Conservation (phyloP, 176 grass and related monocot genomes). For the Dactylis glomerata region DNA sequence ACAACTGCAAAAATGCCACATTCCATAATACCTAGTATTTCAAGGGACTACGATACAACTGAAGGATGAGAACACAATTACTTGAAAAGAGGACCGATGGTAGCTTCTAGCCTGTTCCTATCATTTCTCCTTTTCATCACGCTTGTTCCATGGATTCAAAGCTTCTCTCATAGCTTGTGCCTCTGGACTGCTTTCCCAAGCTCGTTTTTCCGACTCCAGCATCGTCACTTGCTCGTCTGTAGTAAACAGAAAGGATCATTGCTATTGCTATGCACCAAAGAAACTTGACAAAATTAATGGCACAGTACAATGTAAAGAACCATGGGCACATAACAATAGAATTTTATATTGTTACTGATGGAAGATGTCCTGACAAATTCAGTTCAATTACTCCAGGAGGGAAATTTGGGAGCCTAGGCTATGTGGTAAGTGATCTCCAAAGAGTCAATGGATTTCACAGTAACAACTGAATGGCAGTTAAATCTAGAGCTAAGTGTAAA, state of each 20-base stretch:
- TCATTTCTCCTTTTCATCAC: slow-evolving; percentile 49
- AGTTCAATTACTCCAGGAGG: background rate
- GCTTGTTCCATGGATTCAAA: slow-evolving; percentile 79
- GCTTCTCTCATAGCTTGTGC: slow-evolving; percentile 78
- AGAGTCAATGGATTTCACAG: background rate
- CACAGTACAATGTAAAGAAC: background rate
- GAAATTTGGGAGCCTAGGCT: background rate
- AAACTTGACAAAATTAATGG: background rate
- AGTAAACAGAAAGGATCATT: slow-evolving; percentile 1
- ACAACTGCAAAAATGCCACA: background rate
- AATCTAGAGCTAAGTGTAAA: background rate
- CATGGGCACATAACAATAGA: background rate
- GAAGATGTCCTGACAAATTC: background rate
- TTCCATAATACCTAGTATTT: background rate
- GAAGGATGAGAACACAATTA: background rate
- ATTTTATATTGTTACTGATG: background rate
- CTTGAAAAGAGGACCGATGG: slow-evolving; percentile 1
- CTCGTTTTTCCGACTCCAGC: slow-evolving; percentile 79
- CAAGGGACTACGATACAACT: background rate
- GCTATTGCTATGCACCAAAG: background rate
- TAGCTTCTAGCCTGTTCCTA: slow-evolving; percentile 10
- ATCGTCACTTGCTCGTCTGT: slow-evolving; percentile 84
- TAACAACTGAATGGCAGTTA: background rate
- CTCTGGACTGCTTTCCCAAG: slow-evolving; percentile 74
- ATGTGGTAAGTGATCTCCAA: background rate